Conservation (phyloP, 805 yeast genomes). For the Suhomyces kilbournensis region DNA sequence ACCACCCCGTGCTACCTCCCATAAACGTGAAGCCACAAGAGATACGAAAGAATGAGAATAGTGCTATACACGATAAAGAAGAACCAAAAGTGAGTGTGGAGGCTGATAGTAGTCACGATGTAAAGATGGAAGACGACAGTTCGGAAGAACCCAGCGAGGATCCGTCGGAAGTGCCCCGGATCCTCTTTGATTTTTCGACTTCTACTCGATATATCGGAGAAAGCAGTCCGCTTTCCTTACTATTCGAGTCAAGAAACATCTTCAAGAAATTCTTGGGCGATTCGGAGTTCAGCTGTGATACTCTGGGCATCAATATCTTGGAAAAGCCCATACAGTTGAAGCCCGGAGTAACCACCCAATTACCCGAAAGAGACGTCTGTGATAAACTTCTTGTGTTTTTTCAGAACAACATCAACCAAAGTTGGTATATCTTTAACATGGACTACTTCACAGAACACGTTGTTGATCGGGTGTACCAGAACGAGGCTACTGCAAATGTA, state of each 20-base stretch:
- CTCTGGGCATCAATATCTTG: constrained; percentile 31
- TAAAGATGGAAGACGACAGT: constrained; percentile 3
- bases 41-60: too few species aligned
- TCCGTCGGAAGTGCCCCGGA: constrained; percentile 15
- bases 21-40: neutral
- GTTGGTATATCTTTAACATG: constrained; percentile 38
- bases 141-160: constrained; percentile 8
- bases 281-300: constrained; percentile 36
- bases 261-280: constrained; percentile 29
- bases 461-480: constrained; percentile 26
- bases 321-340: constrained; percentile 31
- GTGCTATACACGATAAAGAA: neutral
- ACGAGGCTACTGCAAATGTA: constrained; percentile 20
- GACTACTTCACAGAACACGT: constrained; percentile 25
- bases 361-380: constrained; percentile 7
- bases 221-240: constrained; percentile 38
- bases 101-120: neutral
- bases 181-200: constrained; percentile 35
- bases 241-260: constrained; percentile 39
- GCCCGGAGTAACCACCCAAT: constrained; percentile 13
- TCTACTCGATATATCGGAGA: constrained; percentile 41
- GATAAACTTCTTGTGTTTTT: constrained; percentile 20
- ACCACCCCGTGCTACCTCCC: neutral
- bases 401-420: constrained; percentile 37
- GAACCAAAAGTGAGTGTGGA: constrained; percentile 7